Percentiles rank a stretch among this genome's conserved stretches.
These are phyloP conservation scores for Zopfia rhizophila DNA, from an alignment of 2,329 filamentous ascomycete species.

Conservation along the genomic window DNA sequence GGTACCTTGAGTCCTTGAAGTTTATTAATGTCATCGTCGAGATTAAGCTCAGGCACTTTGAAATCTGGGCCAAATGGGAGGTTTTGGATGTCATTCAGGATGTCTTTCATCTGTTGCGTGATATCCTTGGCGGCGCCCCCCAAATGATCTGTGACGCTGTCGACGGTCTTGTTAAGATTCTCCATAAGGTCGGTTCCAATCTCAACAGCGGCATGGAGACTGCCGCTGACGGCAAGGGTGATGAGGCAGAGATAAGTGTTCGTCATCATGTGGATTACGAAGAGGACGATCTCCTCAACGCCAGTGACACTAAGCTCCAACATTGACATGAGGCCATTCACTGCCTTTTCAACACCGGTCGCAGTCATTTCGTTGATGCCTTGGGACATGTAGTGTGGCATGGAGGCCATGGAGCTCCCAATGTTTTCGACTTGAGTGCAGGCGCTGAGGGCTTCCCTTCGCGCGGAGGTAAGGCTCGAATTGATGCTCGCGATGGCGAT, in stretches of 20 bases:
- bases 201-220: slow-evolving; percentile 74
- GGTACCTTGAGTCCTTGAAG: slow-evolving; percentile 78
- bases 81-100: slow-evolving; percentile 52
- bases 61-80: slow-evolving; percentile 53
- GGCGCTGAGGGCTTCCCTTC: slow-evolving; percentile 83
- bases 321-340: slow-evolving; percentile 82
- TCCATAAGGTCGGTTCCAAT: slow-evolving; percentile 70
- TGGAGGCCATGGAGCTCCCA: slow-evolving; percentile 95
- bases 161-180: slow-evolving; percentile 71
- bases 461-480: slow-evolving; percentile 78
- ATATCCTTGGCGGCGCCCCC: slow-evolving; percentile 49
- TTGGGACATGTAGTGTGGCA: slow-evolving; percentile 92
- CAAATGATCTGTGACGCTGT: slow-evolving; percentile 65
- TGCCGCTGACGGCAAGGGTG: slow-evolving; percentile 82
- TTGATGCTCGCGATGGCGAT: slow-evolving; percentile 79
- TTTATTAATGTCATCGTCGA: slow-evolving; percentile 71
- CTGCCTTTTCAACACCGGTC: slow-evolving; percentile 79
- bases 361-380: slow-evolving; percentile 90
- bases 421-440: slow-evolving; percentile 93
- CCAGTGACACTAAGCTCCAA: slow-evolving; percentile 82
- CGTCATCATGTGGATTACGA: slow-evolving; percentile 91
- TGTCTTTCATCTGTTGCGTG: slow-evolving; percentile 49
- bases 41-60: slow-evolving; percentile 67
- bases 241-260: slow-evolving; percentile 91
- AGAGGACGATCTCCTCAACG: slow-evolving; percentile 87